Conservation (phyloP, 176 grass and related monocot genomes). For the Elymus sibiricus region DNA sequence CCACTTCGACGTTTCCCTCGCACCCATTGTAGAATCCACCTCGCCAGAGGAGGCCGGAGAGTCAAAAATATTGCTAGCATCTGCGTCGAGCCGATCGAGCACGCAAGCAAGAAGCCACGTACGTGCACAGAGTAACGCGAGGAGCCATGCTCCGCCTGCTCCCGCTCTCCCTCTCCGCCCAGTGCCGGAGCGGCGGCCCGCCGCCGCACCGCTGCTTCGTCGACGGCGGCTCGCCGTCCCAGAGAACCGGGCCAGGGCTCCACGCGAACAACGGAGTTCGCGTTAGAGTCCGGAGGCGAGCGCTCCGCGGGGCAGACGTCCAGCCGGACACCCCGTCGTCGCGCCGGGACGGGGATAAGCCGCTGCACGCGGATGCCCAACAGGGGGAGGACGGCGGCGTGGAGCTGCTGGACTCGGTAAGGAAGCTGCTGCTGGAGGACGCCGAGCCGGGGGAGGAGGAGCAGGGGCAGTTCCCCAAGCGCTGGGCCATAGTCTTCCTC, state of each 20-base stretch:
- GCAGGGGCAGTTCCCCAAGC: slow-evolving; percentile 59
- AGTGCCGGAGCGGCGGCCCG: not conserved
- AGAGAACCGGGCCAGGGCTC: not conserved
- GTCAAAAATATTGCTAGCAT: slow-evolving; percentile 14
- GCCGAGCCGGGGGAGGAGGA: not conserved
- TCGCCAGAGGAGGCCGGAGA: not conserved
- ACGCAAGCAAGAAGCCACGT: not conserved
- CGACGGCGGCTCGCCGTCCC: not conserved
- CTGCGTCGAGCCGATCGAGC: not conserved
- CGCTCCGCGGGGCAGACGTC: slow-evolving; percentile 31
- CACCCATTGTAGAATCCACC: not conserved
- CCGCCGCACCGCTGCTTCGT: not conserved
- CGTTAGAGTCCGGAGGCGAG: slow-evolving; percentile 20
- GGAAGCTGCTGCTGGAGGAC: slow-evolving; percentile 14
- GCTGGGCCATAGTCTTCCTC: slow-evolving; percentile 83
- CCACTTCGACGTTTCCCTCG: slow-evolving; percentile 1
- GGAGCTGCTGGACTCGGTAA: slow-evolving; percentile 32
- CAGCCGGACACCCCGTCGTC: slow-evolving; percentile 17
- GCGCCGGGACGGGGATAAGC: not conserved
- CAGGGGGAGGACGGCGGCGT: not conserved
- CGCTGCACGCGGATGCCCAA: not conserved
- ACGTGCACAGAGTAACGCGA: not conserved
- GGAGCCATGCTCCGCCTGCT: slow-evolving; percentile 48
- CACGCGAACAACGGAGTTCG: not conserved
- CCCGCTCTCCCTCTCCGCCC: slow-evolving; percentile 33